phyloP scores from a whole-genome alignment of 83 land plant species.

The Picea engelmannii region DNA sequence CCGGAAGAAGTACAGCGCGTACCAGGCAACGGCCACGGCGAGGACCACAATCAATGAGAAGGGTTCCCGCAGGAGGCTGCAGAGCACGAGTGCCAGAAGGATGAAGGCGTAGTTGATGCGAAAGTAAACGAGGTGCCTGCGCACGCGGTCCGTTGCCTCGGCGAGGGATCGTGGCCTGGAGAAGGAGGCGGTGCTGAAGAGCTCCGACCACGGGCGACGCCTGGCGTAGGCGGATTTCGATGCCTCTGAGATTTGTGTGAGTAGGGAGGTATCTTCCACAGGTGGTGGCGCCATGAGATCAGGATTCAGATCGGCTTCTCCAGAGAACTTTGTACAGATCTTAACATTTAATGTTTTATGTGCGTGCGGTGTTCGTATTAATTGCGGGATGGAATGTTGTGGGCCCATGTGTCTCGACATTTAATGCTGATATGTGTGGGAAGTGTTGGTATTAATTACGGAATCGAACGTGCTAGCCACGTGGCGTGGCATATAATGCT shows the following conservation, averaged over 20 bases:
- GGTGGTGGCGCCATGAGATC: not conserved
- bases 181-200: constrained; percentile 38
- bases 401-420: too few species aligned
- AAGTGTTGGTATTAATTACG: too few species aligned
- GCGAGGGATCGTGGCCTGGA: constrained; percentile 28
- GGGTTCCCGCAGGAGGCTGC: constrained; percentile 55
- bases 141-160: constrained; percentile 39
- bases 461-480: too few species aligned
- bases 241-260: not conserved
- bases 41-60: constrained; percentile 45
- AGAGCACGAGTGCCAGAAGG: constrained; percentile 34
- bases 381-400: too few species aligned
- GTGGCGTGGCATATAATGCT: too few species aligned
- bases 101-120: constrained; percentile 57
- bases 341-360: too few species aligned
- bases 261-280: not conserved
- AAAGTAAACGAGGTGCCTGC: constrained; percentile 40
- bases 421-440: too few species aligned
- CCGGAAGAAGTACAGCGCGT: constrained; percentile 51
- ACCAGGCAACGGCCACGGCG: constrained; percentile 34
- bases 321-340: too few species aligned
- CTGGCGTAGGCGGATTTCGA: constrained; percentile 19
- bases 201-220: constrained; percentile 45
- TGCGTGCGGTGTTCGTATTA: too few species aligned
- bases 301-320: too few species aligned